These are phyloP conservation scores for Daedaleopsis nitida DNA, from an alignment of 768 basidiomycete species.

Conservation along the genomic window DNA sequence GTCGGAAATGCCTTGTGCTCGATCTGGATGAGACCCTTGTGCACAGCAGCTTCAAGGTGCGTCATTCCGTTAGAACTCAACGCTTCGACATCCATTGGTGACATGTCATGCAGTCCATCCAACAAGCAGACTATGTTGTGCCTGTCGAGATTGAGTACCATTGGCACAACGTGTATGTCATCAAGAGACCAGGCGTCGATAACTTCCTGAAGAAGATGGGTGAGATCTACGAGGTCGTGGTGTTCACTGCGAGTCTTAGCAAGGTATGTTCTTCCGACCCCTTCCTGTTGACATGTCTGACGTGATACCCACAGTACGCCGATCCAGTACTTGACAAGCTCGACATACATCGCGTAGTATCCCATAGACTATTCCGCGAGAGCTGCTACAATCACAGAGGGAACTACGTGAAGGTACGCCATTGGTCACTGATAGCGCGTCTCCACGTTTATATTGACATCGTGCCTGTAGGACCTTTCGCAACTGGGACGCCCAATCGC, in stretches of 20 bases:
- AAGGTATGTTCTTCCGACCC: slow-evolving; percentile 60
- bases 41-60: slow-evolving; percentile 97
- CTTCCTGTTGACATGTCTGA: slow-evolving; percentile 3
- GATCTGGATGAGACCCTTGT: slow-evolving; percentile 97
- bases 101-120: slow-evolving; percentile 68
- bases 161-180: slow-evolving; percentile 98
- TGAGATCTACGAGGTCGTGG: slow-evolving; percentile 96
- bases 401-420: slow-evolving; percentile 94
- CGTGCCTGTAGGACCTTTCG: slow-evolving; percentile 80
- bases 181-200: slow-evolving; percentile 98
- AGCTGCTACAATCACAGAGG: slow-evolving; percentile 99
- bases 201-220: slow-evolving; percentile 98
- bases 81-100: not conserved
- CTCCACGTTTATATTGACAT: not conserved
- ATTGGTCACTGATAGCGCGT: not conserved
- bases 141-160: slow-evolving; percentile 99
- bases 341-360: slow-evolving; percentile 88
- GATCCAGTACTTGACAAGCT: slow-evolving; percentile 98
- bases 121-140: slow-evolving; percentile 95
- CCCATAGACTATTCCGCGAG: slow-evolving; percentile 94
- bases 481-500: slow-evolving; percentile 93
- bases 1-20: slow-evolving; percentile 93
- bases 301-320: slow-evolving; percentile 70
- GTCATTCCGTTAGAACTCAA: slow-evolving; percentile 15
- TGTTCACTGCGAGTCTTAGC: slow-evolving; percentile 97